Percentiles rank a stretch among this genome's conserved stretches.
Evolutionary conservation across 164 flowering plant species (phyloP).

Genomic region (Nymphaea thermarum): DNA sequence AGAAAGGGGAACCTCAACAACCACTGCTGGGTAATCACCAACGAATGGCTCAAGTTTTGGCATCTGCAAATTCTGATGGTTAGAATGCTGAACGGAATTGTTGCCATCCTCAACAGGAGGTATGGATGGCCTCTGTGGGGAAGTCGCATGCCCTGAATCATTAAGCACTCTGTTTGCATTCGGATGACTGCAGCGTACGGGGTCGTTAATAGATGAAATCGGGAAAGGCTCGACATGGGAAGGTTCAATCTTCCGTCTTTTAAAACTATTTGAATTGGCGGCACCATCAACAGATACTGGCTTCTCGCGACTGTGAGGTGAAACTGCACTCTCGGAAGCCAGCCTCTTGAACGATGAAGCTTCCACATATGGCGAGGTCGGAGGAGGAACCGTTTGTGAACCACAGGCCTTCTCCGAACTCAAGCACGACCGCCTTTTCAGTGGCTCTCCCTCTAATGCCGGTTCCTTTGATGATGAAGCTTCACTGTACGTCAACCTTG

Average conservation of each 20-base stretch:
- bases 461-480: not conserved
- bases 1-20: not conserved
- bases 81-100: not conserved
- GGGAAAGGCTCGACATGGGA: not conserved
- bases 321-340: not conserved
- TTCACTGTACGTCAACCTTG: not conserved
- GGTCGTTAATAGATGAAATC: not conserved
- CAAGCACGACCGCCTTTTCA: not conserved
- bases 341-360: not conserved
- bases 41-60: not conserved
- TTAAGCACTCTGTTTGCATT: not conserved
- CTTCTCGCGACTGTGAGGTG: not conserved
- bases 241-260: not conserved
- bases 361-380: not conserved
- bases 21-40: not conserved
- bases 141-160: not conserved
- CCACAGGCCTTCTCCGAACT: not conserved
- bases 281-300: not conserved
- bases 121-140: not conserved
- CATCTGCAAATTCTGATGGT: not conserved
- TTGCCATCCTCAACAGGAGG: not conserved
- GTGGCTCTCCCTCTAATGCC: not conserved
- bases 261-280: not conserved
- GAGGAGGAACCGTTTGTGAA: not conserved
- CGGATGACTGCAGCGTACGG: not conserved